Evolutionary conservation across 192 early-diverging fungal genomes (phyloP), one percentile per base, ranked within the genome.

Genomic region (Radiomyces spectabilis): DNA sequence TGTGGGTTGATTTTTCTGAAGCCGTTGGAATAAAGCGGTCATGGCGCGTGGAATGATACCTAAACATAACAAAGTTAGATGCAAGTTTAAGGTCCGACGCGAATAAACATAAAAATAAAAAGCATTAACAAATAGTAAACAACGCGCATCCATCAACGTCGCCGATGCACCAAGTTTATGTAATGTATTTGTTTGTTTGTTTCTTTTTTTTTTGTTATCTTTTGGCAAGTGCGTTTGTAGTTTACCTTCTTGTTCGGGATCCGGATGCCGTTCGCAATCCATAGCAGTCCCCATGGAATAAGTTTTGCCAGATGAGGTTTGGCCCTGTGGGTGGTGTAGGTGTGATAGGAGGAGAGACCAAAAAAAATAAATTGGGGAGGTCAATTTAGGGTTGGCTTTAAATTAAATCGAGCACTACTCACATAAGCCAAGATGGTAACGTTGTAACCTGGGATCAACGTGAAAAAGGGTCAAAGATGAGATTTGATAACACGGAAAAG

Each of bases 231-330:
- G 12, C 34, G 16, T 12, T 30, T 35, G 18, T 18, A 37, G 25
- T 30, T 37, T 61, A 61, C 59, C 77, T 32, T 71, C 40, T 56
- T 64, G 44, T 40, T 71, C 65, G 6, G 61, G 37, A 32, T 50
- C 15, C 19, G 42, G 18, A 22, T 33, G n/a, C 5, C 35, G 65
- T 25, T 71, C 34, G 16, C 45, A 33, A 37, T 52, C 52, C 27
- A 52, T 45, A 15, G 73, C 80, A 4, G 92, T 92, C 32, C 93
- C 92, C 94, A 98, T 98, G 12, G 91, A 97, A 63, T 85, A 87
- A 16, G 95, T 96, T 69, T 98, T 98, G 38, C 95, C 95, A 19
- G 84, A 85, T 8, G 90, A 93, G 5, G 93, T 95, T 74, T 97
- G 90, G 8, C 91, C 67, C 67, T 69, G 38, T 41, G 37, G 15